A percentile compares a stretch with the other conserved stretches of the same genome.
Evolutionary conservation across 208 protist species (phyloP).

Genomic region (Novymonas esmeraldas): DNA sequence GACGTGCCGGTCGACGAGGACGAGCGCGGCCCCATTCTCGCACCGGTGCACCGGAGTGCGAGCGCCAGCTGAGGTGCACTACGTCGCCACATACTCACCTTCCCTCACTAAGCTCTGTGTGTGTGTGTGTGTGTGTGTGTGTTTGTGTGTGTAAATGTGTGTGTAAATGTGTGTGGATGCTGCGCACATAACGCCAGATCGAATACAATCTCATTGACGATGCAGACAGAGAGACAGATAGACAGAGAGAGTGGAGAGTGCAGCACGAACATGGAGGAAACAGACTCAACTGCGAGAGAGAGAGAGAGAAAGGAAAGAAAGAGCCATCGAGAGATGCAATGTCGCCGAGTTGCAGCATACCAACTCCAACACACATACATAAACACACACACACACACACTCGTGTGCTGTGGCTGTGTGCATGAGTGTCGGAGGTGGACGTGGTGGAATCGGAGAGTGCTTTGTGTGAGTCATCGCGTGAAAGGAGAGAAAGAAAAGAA

Average conservation of each 20-base stretch:
- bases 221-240: neutral
- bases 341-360: too few relatives aligned
- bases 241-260: neutral
- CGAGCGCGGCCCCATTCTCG: neutral
- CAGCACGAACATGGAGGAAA: neutral
- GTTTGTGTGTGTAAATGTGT: neutral
- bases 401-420: too few relatives aligned
- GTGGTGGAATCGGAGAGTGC: too few relatives aligned
- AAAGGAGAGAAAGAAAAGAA: too few relatives aligned
- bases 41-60: neutral
- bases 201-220: neutral
- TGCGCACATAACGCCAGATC: too few relatives aligned
- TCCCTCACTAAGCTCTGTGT: neutral
- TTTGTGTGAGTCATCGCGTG: too few relatives aligned
- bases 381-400: neutral
- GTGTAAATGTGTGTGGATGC: neutral
- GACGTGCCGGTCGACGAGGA: neutral
- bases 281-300: neutral
- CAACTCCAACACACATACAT: neutral
- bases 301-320: conserved; percentile 29
- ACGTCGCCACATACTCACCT: neutral
- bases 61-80: neutral
- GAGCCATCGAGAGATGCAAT: too few relatives aligned
- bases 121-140: neutral
- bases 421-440: too few relatives aligned